Evolutionary conservation across 2,329 filamentous ascomycete genomes (phyloP), one percentile per base, ranked within the genome.

Genomic region (Tolypocladium album): DNA sequence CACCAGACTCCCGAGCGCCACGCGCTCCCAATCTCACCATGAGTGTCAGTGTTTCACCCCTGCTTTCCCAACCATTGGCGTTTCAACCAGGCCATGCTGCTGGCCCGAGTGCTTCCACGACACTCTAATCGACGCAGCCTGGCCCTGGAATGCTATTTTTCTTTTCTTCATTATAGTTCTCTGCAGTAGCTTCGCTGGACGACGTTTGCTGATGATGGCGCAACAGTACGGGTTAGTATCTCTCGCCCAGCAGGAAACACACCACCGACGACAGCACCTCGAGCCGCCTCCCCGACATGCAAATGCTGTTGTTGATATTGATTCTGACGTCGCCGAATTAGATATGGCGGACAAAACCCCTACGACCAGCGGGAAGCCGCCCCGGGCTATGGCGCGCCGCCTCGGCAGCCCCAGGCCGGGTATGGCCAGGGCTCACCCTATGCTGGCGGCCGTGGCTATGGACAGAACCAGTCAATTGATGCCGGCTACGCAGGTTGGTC

Each of bases 261-360:
- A 34, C 47, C 24, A 36, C 20, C 31, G 20, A 53, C 50, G 50
- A 12, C 31, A 8, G 31, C 4, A 20, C 24, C 20, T 34, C 47
- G 50, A 13, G 31, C 15, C 27, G 24, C 47, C 20, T 34, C 27
- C 31, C 72, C 78, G 67, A 78, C 20, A 56, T 40, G 47, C 55
- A 55, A 52, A 24, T 24, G 22, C 57, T n/a, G 17, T 22, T 36
- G 34, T 36, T 36, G 34, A 36, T 36, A 17, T 55, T 27, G 22
- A 42, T 17, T n/a, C 22, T 34, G 31, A 58, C 22, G 20, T 27
- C 6, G 38, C 20, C 15, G 24, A 40, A 62, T 42, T 68, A 86
- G 81, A 74, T 85, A 85, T 76, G 78, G 80, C 63, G 76, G 75
- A 60, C 72, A 74, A 62, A 85, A 87, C 73, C 83, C 84, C 59